Evolutionary conservation across 768 basidiomycete species (phyloP).

Genomic region (Naematelia encephala): DNA sequence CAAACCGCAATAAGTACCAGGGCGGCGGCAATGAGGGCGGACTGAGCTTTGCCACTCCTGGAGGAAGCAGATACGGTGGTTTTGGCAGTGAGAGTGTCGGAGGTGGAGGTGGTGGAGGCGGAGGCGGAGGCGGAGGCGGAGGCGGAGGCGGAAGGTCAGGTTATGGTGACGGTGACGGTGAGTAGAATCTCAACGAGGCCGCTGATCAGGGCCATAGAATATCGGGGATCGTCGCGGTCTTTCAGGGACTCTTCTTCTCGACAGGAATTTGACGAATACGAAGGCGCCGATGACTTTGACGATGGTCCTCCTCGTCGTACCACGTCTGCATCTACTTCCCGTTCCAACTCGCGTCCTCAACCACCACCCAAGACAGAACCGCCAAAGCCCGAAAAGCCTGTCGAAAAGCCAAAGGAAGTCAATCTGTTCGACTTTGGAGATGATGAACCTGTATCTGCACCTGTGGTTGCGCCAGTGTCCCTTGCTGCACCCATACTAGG

Average conservation of each 20-base stretch:
- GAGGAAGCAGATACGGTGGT: conserved; percentile 63
- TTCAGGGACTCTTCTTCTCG: conserved; percentile 3
- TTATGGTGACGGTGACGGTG: conserved; percentile 41
- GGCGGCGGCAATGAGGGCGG: conserved; percentile 78
- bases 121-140: conserved; percentile 40
- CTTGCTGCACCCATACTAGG: conserved; percentile 18
- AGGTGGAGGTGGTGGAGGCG: conserved; percentile 46
- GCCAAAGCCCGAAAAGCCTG: conserved; percentile 48
- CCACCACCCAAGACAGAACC: conserved; percentile 32
- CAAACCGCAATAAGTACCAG: conserved; percentile 81
- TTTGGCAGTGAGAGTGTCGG: conserved; percentile 61
- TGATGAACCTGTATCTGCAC: conserved; percentile 56
- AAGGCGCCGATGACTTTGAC: conserved; percentile 89
- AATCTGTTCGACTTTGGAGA: conserved; percentile 79
- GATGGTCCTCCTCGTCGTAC: conserved; percentile 48
- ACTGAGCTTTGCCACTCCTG: conserved; percentile 61
- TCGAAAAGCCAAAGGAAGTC: conserved; percentile 57
- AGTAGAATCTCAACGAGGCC: conserved; percentile 7
- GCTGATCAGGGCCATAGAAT: background rate
- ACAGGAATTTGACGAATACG: conserved; percentile 78
- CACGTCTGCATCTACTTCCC: conserved; percentile 19
- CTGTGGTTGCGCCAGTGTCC: conserved; percentile 40
- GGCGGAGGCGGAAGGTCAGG: conserved; percentile 45
- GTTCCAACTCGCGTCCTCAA: conserved; percentile 12
- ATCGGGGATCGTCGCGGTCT: background rate